phyloP scores from a whole-genome alignment of 2,329 filamentous ascomycete species.

The Talaromyces sp. region DNA sequence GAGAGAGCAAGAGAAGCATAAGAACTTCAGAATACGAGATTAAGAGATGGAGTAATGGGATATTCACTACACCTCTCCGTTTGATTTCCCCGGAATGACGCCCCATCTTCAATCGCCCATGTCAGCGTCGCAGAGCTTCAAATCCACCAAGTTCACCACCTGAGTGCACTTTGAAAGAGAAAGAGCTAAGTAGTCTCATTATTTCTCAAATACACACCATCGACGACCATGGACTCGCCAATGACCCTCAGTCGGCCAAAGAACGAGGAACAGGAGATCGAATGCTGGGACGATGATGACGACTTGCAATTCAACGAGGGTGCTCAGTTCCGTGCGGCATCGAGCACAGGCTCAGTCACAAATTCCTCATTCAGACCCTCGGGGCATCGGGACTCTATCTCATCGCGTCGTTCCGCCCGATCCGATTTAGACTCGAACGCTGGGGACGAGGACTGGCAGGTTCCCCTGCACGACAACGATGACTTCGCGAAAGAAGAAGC shows the following conservation, averaged over 20 bases:
- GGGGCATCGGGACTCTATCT: slow-evolving; percentile 71
- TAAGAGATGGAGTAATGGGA: neutral
- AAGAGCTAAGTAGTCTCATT: neutral
- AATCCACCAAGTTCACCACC: slow-evolving; percentile 23
- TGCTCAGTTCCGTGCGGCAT: slow-evolving; percentile 48
- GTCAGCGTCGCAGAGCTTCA: slow-evolving; percentile 26
- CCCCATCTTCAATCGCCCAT: slow-evolving; percentile 20
- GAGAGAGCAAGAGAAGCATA: neutral
- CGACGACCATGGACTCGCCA: slow-evolving; percentile 42
- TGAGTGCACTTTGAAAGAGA: slow-evolving; percentile 6
- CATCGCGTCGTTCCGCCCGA: slow-evolving; percentile 77
- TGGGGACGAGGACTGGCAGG: slow-evolving; percentile 83
- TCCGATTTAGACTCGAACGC: slow-evolving; percentile 77
- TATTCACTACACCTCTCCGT: neutral
- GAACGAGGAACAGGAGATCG: slow-evolving; percentile 41
- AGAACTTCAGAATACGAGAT: neutral
- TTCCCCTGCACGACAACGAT: slow-evolving; percentile 82
- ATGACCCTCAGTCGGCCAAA: slow-evolving; percentile 36
- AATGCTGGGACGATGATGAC: slow-evolving; percentile 55
- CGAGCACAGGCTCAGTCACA: slow-evolving; percentile 49
- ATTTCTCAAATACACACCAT: no score
- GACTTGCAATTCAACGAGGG: slow-evolving; percentile 53
- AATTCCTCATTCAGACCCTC: slow-evolving; percentile 47
- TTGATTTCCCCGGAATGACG: slow-evolving; percentile 32
- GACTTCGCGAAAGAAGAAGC: slow-evolving; percentile 81